phyloP scores from a whole-genome alignment of 2,329 filamentous ascomycete genomes.

The Neofusicoccum kwambonambiense region DNA sequence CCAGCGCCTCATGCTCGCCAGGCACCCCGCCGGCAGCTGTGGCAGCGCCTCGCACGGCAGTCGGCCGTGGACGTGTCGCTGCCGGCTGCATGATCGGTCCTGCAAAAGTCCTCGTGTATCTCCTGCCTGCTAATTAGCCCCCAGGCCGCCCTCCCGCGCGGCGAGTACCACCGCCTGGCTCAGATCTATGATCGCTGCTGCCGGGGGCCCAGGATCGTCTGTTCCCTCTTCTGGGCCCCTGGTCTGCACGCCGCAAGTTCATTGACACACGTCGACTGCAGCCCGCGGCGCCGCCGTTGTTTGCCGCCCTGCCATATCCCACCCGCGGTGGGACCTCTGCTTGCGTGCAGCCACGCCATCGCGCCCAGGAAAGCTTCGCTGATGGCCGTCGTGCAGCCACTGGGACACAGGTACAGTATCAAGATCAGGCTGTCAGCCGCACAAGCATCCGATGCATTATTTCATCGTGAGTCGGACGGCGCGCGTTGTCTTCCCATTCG shows the following conservation, averaged over 20 bases:
- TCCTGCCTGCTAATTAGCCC: conserved; percentile 12
- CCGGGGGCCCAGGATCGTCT: conserved; percentile 13
- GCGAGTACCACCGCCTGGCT: conserved; percentile 10
- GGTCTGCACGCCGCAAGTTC: conserved; percentile 14
- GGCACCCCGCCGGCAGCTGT: neutral
- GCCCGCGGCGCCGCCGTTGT: neutral
- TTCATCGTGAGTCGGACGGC: conserved; percentile 10
- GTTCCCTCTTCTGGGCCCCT: conserved; percentile 2
- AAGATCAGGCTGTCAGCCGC: conserved; percentile 11
- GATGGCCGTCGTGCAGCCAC: conserved; percentile 12
- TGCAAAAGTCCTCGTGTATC: conserved; percentile 19
- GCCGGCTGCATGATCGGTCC: conserved; percentile 9
- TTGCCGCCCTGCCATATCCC: conserved; percentile 4
- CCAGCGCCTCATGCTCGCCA: neutral
- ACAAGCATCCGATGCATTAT: conserved; percentile 10
- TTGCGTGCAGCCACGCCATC: conserved; percentile 3
- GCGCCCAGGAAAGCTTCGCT: conserved; percentile 1
- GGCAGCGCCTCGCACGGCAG: conserved; percentile 3
- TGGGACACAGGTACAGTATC: conserved; percentile 18
- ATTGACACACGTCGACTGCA: conserved; percentile 12
- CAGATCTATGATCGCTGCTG: conserved; percentile 14
- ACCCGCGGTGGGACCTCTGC: neutral
- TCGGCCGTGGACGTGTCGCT: conserved; percentile 10
- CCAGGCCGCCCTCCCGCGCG: conserved; percentile 11
- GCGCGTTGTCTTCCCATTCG: conserved; percentile 19